Evolutionary conservation across 2,329 filamentous ascomycete species (phyloP), one percentile per base, ranked within the genome.

Genomic region (Sporothrix inflata): DNA sequence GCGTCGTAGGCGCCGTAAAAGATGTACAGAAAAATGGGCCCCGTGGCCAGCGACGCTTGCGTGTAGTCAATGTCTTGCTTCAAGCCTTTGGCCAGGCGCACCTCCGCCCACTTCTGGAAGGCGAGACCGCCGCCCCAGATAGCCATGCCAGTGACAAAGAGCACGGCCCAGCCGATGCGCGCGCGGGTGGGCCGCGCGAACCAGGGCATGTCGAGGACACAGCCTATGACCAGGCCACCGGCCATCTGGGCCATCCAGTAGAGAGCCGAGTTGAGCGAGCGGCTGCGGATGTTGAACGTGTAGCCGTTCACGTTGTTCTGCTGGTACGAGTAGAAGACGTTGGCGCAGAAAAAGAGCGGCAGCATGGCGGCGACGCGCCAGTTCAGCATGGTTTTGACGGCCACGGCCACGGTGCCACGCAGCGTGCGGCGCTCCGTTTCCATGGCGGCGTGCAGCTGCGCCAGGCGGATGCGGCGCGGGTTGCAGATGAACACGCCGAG

Each of bases 281-380:
- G 60, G 8, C 61, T 63, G 60, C 69, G 72, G 11, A 67, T 40
- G 63, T 71, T 38, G 51, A 71, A 71, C 11, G 60, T 66, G 38
- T 70, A 70, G 38, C 70, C 68, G 68, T 73, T 73, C 40, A 71
- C 38, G 24, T 63, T 63, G 65, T 73, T 92, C 57, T 88, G 83
- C 75, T 93, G 91, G 78, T 93, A 93, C 70, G 87, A 88, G 80
- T 91, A 91, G 81, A 93, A 93, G 90, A 90, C 92, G 79, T 93
- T 93, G 78, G 89, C 91, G 55, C 89, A 86, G 77, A 91, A 85
- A 82, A 93, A 93, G 88, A 93, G 91, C 75, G 91, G 91, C 82
- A 92, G 93, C 34, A 93, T 84, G n/a, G 88, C 79, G 70, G 92
- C 75, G 76, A 93, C 90, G 79, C 83, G 80, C 83, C 84, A 84